Conservation (phyloP, 345 rosid genomes). For the Noccaea caerulescens region DNA sequence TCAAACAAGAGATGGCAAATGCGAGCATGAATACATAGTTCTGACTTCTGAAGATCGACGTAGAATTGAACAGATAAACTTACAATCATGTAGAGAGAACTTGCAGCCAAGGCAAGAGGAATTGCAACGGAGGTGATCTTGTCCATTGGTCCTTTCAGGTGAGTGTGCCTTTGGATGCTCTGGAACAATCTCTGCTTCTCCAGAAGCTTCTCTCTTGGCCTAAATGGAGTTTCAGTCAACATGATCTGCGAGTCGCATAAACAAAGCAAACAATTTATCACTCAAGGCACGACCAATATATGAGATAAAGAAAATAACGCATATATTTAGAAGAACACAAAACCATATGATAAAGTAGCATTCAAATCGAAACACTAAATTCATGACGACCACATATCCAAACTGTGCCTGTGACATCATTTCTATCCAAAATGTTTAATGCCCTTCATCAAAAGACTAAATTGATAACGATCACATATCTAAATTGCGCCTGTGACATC, state of each 20-base stretch:
- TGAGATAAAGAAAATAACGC: neutral
- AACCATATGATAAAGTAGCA: neutral
- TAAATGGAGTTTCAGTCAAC: conserved; percentile 76
- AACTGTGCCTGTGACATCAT: neutral
- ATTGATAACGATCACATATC: neutral
- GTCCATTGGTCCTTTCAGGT: conserved; percentile 82
- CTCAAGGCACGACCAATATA: neutral
- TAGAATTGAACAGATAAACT: conserved; percentile 39
- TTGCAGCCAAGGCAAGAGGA: conserved; percentile 71
- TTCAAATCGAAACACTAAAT: neutral
- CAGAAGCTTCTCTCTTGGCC: conserved; percentile 81
- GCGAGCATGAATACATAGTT: neutral
- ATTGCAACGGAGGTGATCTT: conserved; percentile 89
- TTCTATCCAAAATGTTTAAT: neutral
- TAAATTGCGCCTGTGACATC: neutral
- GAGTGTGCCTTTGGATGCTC: conserved; percentile 72
- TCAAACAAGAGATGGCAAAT: neutral
- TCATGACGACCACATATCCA: neutral
- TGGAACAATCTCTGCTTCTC: conserved; percentile 85
- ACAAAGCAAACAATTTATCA: conserved; percentile 9
- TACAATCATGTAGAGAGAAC: conserved; percentile 68
- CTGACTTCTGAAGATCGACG: neutral
- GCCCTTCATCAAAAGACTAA: neutral
- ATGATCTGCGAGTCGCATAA: conserved; percentile 39
- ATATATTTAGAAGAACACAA: neutral